These are phyloP conservation scores for Saccharomyces mikatae DNA, from an alignment of 805 yeast genomes.

Conservation along the genomic window DNA sequence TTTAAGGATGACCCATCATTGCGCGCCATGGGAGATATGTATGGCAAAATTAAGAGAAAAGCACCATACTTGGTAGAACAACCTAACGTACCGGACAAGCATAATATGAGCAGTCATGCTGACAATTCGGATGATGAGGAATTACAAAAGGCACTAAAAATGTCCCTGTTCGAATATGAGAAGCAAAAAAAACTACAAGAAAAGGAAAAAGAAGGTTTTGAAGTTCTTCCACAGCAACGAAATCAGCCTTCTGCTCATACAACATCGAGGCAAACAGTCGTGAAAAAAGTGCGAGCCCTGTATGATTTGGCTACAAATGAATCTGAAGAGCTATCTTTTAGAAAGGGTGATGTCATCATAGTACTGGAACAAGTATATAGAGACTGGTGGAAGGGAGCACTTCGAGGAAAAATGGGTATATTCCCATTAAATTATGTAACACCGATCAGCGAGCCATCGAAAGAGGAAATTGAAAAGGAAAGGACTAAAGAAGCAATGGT, in stretches of 20 bases:
- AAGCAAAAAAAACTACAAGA: conserved; percentile 31
- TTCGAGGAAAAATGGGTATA: conserved; percentile 74
- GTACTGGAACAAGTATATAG: conserved; percentile 81
- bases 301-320: conserved; percentile 74
- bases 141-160: conserved; percentile 61
- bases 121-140: conserved; percentile 66
- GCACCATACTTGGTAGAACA: conserved; percentile 32
- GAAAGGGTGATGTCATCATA: conserved; percentile 78
- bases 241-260: conserved; percentile 9
- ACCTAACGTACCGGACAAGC: conserved; percentile 43
- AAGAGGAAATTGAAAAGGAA: conserved; percentile 49
- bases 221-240: conserved; percentile 10
- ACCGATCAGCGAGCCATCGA: conserved; percentile 59
- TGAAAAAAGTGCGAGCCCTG: conserved; percentile 71
- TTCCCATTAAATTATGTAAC: conserved; percentile 90
- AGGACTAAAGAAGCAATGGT: conserved; percentile 43
- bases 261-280: conserved; percentile 23
- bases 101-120: conserved; percentile 38
- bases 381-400: conserved; percentile 93
- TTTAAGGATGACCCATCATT: conserved; percentile 73
- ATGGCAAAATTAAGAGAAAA: conserved; percentile 38
- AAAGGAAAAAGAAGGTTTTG: neutral
- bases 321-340: conserved; percentile 79
- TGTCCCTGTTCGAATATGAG: conserved; percentile 58
- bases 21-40: conserved; percentile 57